Base-by-base conservation (phyloP, 441 rosid genomes). In the Biscutella laevigata region DNA sequence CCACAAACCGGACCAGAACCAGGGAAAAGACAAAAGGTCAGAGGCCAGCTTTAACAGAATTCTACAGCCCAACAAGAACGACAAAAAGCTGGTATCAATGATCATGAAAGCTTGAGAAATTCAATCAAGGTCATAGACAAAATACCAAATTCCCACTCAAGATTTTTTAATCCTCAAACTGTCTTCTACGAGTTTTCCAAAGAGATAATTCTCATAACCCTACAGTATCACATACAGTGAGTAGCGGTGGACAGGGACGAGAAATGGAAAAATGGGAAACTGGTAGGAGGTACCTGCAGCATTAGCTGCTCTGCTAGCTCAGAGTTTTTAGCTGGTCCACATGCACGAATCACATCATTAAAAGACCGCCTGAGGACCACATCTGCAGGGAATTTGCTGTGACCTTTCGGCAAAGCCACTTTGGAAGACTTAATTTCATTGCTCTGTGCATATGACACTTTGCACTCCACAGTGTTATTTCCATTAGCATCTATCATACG, bases 291-390 rank as follows among this genome's bases (percentile, higher is more conserved):
- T 59, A 85, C 97, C 95, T 82, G 98, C 37, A 67, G 40, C 76
- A 84, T 71, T 60, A 90, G 76, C 70, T 75, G 72, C 66, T 87
- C 78, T 3, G 92, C 98, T 47, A 90, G 69, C 61, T 42, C 68
- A 66, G 67, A 52, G 64, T 81, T 70, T 59, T 62, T 61, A 62
- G 75, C 62, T 61, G 50, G 71, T 33, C 80, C 95, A 74, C 98
- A 90, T 20, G 76, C 83, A 19, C 64, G 62, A 27, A 90, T 74
- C 40, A 84, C 78, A 65, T 78, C 77, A 44, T 7, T 68, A 74
- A 84, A 83, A 54, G 98, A 85, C 77, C 61, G 61, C 50, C 59
- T 64, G 50, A 90, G 69, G 52, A 69, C n/a, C 69, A 57, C 64
- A 68, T 37, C 36, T 48, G 46, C 53, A 36, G 74, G 70, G 49